Conservation (phyloP, 495 filamentous ascomycete species). For the Friedmanniomyces simplex region DNA sequence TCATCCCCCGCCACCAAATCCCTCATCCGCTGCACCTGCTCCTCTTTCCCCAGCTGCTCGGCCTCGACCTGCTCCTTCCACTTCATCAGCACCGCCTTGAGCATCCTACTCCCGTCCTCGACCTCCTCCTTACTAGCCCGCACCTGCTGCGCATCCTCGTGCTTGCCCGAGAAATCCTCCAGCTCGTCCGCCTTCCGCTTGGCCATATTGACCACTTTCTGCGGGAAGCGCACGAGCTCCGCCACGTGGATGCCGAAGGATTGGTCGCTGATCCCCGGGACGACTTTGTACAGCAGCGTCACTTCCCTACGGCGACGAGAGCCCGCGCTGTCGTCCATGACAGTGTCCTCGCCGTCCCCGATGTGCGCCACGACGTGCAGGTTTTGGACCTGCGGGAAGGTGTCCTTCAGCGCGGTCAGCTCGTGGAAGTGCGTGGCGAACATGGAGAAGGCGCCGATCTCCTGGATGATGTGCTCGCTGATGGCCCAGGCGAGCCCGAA, state of each 20-base stretch:
- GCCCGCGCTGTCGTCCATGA: constrained; percentile 24
- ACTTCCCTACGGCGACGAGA: constrained; percentile 64
- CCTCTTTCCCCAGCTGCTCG: constrained; percentile 54
- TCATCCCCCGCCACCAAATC: constrained; percentile 64
- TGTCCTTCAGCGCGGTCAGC: constrained; percentile 77
- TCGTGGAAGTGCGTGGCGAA: constrained; percentile 99
- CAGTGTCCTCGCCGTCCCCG: constrained; percentile 38
- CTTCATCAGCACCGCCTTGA: constrained; percentile 73
- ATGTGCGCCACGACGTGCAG: constrained; percentile 95
- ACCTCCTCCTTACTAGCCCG: constrained; percentile 71
- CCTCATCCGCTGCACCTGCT: constrained; percentile 70
- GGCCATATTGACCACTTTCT: constrained; percentile 97
- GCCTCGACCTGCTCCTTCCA: constrained; percentile 80
- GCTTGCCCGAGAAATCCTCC: constrained; percentile 79
- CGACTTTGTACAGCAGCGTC: constrained; percentile 91
- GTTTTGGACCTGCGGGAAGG: constrained; percentile 79
- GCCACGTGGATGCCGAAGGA: constrained; percentile 97
- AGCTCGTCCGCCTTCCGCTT: constrained; percentile 96
- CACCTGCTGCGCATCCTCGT: constrained; percentile 43
- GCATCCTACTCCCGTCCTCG: constrained; percentile 73
- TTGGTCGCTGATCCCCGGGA: constrained; percentile 91
- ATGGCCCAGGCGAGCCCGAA: constrained; percentile 99
- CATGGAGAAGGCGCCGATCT: constrained; percentile 84
- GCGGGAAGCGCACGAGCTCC: constrained; percentile 93
- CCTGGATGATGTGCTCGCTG: constrained; percentile 89